These are phyloP conservation scores for Penicillium verhagenii DNA, from an alignment of 495 filamentous ascomycete species.

Conservation along the genomic window DNA sequence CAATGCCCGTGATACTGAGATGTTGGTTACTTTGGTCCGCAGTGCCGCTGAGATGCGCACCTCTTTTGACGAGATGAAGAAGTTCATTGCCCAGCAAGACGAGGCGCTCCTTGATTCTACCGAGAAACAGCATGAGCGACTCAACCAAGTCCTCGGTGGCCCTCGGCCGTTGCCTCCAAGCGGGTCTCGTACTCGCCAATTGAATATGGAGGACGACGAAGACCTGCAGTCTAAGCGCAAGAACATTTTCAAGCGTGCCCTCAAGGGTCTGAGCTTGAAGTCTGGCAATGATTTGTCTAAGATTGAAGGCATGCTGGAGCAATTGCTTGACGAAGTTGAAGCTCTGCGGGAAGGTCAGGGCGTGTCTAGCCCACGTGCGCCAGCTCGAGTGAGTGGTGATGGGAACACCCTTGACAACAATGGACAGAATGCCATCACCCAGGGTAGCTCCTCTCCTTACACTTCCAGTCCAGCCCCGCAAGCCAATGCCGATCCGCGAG, in stretches of 20 bases:
- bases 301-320: constrained; percentile 94
- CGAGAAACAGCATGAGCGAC: constrained; percentile 81
- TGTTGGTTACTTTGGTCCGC: constrained; percentile 88
- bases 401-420: constrained; percentile 77
- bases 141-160: constrained; percentile 77
- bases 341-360: constrained; percentile 68
- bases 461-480: constrained; percentile 66
- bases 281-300: constrained; percentile 82
- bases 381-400: constrained; percentile 39
- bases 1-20: constrained; percentile 95
- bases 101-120: constrained; percentile 77
- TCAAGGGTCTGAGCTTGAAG: constrained; percentile 84
- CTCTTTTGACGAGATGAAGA: constrained; percentile 95
- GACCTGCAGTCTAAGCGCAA: constrained; percentile 76
- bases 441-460: constrained; percentile 75
- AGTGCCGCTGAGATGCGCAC: constrained; percentile 97
- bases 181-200: constrained; percentile 42
- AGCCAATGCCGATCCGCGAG: constrained; percentile 61
- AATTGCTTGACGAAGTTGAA: constrained; percentile 88
- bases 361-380: constrained; percentile 20
- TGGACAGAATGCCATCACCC: constrained; percentile 71
- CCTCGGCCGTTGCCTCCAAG: constrained; percentile 78
- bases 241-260: constrained; percentile 85
- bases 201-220: constrained; percentile 64
- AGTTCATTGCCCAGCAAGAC: constrained; percentile 82